Percentiles rank a stretch among this genome's conserved stretches.
Evolutionary conservation across 2,329 filamentous ascomycete species (phyloP).

Genomic region (Pezicula radicicola): DNA sequence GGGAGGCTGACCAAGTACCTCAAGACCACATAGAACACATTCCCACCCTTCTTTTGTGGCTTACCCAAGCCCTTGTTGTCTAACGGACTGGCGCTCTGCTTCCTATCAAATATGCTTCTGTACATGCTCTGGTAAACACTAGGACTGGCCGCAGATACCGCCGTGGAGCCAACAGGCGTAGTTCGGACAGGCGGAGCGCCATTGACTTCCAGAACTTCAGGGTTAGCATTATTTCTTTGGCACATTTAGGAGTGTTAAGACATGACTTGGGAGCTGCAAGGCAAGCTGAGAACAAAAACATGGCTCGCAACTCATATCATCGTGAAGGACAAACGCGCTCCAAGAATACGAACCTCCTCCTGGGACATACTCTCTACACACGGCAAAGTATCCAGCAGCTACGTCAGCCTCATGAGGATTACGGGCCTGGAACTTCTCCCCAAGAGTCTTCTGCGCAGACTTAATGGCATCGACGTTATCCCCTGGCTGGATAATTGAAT

Average conservation of each 20-base stretch:
- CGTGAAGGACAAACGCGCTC: too few relatives aligned
- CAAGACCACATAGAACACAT: conserved; percentile 90
- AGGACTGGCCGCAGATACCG: conserved; percentile 75
- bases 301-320: too few relatives aligned
- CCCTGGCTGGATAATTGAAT: conserved; percentile 51
- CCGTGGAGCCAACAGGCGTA: conserved; percentile 72
- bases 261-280: too few relatives aligned
- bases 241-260: too few relatives aligned
- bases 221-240: too few relatives aligned
- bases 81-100: conserved; percentile 39
- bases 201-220: conserved; percentile 52
- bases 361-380: conserved; percentile 87
- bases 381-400: conserved; percentile 90
- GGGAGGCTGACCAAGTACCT: conserved; percentile 48
- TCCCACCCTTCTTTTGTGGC: conserved; percentile 60
- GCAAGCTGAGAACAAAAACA: too few relatives aligned
- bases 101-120: conserved; percentile 88
- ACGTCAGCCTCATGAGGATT: conserved; percentile 67
- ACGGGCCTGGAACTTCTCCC: conserved; percentile 57
- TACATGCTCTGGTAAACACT: conserved; percentile 99
- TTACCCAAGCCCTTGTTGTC: conserved; percentile 28
- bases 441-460: conserved; percentile 53
- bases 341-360: conserved; percentile 49
- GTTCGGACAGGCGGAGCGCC: conserved; percentile 86
- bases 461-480: conserved; percentile 66